A percentile compares a stretch with the other conserved stretches of the same genome.
These are phyloP conservation scores for Chalciporus chontae DNA, from an alignment of 768 basidiomycete species.

Conservation along the genomic window DNA sequence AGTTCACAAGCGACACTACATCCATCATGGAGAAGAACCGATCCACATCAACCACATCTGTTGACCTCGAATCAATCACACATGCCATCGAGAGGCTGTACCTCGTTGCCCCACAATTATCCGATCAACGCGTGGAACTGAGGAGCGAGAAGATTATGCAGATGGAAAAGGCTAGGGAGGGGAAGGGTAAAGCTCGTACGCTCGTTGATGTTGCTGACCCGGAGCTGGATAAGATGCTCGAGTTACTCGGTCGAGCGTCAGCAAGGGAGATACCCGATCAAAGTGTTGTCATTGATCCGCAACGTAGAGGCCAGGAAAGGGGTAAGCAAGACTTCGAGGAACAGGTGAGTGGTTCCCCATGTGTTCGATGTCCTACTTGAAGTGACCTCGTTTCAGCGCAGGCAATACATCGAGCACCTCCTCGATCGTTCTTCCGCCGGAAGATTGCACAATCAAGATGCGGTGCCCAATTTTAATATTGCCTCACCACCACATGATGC, in stretches of 20 bases:
- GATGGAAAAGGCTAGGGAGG: slow-evolving; percentile 66
- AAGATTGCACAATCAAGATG: slow-evolving; percentile 78
- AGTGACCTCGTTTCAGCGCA: slow-evolving; percentile 43
- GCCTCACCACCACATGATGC: slow-evolving; percentile 23
- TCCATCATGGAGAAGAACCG: neutral
- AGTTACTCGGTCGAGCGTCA: slow-evolving; percentile 67
- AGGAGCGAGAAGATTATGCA: slow-evolving; percentile 65
- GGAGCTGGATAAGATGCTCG: slow-evolving; percentile 71
- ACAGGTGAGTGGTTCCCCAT: slow-evolving; percentile 45
- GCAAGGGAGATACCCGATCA: slow-evolving; percentile 67
- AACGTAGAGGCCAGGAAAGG: slow-evolving; percentile 53
- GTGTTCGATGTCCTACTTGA: slow-evolving; percentile 5
- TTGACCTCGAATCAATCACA: slow-evolving; percentile 83
- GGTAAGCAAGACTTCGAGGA: slow-evolving; percentile 53
- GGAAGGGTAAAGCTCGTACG: slow-evolving; percentile 47
- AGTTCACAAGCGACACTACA: neutral
- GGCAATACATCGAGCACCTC: slow-evolving; percentile 73
- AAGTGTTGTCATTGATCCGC: slow-evolving; percentile 62
- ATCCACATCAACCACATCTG: slow-evolving; percentile 36
- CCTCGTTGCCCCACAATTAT: slow-evolving; percentile 79
- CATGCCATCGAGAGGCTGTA: slow-evolving; percentile 90
- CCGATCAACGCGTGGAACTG: slow-evolving; percentile 91
- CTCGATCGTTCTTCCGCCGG: slow-evolving; percentile 68
- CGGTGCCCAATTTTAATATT: slow-evolving; percentile 39
- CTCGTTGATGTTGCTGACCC: slow-evolving; percentile 26